Base-by-base conservation (phyloP, 1,284 basidiomycete species). In the Neolentinus lepideus region DNA sequence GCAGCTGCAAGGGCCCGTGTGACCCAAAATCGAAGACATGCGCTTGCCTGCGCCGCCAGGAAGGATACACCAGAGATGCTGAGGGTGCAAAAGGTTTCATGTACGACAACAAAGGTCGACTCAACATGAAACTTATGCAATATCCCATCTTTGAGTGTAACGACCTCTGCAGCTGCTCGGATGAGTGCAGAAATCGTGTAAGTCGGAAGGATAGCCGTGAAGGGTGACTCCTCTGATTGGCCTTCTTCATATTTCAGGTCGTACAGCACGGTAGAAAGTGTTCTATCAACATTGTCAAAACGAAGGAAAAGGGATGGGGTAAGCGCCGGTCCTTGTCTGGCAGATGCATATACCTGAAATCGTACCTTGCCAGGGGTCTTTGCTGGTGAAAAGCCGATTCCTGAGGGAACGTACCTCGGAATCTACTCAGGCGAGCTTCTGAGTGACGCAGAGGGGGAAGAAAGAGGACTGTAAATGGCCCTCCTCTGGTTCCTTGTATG, bases 121-220 rank as follows among this genome's bases (percentile, higher is more conserved):
- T 92, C 33, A 81, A 77, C 61, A 52, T 61, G 19, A 22, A 48
- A 1, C 64, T 69, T 8, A 63, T 69, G 11, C 76, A 77, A 6
- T 80, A 80, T 54, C 86, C 92, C 0, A 85, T 95, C 33, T 92
- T 90, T 64, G 94, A 96, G 68, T 97, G 94, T 67, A 92, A 94
- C 63, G 83, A 81, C 46, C 72, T 83, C 14, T 97, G 94, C 67
- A 76, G 79, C 0, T 97, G 94, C 69, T 83, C 84, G 2, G 84
- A 88, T 1, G 81, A 85, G 46, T 97, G 94, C 67, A 74, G 71
- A 52, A 96, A 96, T 68, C 73, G 92, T 64, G 93, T 94, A 62
- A 60, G 81, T 70, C 35, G 27, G 38, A 19, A 47, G 47, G 43
- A 46, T 4, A 47, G 36, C 16, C 4, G 27, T 4, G 12, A 21